Base-by-base conservation (phyloP, 202 grass and related monocot genomes). In the Miscanthus sacchariflorus region DNA sequence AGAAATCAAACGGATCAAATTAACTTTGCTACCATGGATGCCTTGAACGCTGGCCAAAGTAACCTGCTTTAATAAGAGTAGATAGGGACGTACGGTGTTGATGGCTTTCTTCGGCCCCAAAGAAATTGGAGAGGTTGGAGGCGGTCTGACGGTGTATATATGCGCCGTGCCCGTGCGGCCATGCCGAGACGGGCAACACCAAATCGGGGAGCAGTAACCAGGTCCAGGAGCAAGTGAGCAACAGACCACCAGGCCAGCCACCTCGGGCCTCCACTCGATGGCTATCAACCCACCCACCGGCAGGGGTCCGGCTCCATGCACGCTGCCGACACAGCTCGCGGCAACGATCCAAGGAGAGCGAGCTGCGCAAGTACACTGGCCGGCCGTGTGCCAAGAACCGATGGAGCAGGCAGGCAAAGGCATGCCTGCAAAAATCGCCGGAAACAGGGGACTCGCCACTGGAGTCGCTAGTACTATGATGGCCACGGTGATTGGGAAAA, bases 311-410 rank as follows among this genome's bases (percentile, higher is more conserved):
- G 5, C 50, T 54, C 67, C 45, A 10, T 7, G 30, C 69, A 13
- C 12, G 38, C 59, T 80, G 78, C 78, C 78, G 78, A 80, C 59
- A 67, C 78, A 19, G 39, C n/a, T 23, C 10, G 56, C 58, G n/a
- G 66, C 13, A 70, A 56, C n/a, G 48, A 77, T 13, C 8, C 7
- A 40, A 33, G 24, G 18, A 12, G 39, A 12, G 5, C 10, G 21
- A 73, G n/a, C 21, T 6, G 39, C 4, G n/a, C n/a, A 80, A 35
- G 64, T 70, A 81, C 44, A 35, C 81, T 15, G 33, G 11, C 19
- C 50, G 9, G n/a, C 39, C 15, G n/a, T 30, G 28, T 30, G 28
- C 28, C 28, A 64, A 11, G 13, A 43, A 11, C 14, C 9, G 4
- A n/a, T 12, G n/a, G 12, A 63, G 36, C n/a, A 10, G 58, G 1